phyloP scores from a whole-genome alignment of 1,284 basidiomycete genomes.

The Ceratobasidium sp. region DNA sequence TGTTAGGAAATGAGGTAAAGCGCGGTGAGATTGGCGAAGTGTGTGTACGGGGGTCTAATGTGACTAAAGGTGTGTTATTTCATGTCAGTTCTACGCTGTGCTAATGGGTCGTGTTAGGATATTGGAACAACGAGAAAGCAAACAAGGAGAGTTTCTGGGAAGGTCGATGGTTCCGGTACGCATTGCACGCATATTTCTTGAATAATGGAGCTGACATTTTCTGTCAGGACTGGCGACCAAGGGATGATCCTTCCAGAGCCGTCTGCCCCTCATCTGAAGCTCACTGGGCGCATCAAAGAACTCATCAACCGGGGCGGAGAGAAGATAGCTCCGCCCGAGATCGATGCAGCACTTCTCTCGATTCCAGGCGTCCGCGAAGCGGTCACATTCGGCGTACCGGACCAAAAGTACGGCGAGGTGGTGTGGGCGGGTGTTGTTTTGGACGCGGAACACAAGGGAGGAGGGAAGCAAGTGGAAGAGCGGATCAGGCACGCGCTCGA shows the following conservation, averaged over 20 bases:
- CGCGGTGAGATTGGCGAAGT: constrained; percentile 62
- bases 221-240: constrained; percentile 71
- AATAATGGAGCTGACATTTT: not conserved
- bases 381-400: constrained; percentile 59
- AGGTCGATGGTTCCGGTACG: constrained; percentile 60
- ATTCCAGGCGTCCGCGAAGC: constrained; percentile 68
- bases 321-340: constrained; percentile 76
- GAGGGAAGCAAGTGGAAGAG: constrained; percentile 47
- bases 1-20: constrained; percentile 56
- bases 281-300: constrained; percentile 73
- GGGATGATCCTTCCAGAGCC: constrained; percentile 70
- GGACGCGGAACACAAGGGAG: constrained; percentile 42
- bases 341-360: constrained; percentile 65
- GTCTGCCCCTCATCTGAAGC: constrained; percentile 63
- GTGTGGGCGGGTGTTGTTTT: constrained; percentile 56
- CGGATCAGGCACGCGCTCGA: constrained; percentile 52
- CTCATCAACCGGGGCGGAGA: constrained; percentile 76
- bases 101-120: constrained; percentile 50
- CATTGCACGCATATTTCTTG: not conserved
- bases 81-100: constrained; percentile 8
- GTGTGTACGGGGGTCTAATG: constrained; percentile 63
- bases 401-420: constrained; percentile 57
- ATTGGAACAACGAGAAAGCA: constrained; percentile 62
- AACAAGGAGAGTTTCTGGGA: constrained; percentile 57
- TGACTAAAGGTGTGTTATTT: constrained; percentile 57